Conservation (phyloP, 768 basidiomycete species). For the Collybia nuda region DNA sequence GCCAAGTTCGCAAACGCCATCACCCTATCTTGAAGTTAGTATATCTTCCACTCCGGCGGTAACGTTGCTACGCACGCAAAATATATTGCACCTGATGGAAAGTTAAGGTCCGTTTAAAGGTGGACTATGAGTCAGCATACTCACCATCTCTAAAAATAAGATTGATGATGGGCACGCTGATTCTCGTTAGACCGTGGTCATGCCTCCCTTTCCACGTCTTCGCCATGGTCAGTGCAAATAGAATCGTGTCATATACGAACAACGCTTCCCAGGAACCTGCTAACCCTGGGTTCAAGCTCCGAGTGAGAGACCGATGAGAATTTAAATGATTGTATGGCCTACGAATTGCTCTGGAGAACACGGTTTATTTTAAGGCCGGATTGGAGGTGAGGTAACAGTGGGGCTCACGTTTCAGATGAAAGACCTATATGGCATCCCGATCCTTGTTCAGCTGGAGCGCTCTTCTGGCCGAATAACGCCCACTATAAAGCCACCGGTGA, state of each 20-base stretch:
- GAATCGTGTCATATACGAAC: constrained; percentile 44
- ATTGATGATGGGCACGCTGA: constrained; percentile 34
- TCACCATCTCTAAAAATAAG: constrained; percentile 51
- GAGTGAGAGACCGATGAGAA: not conserved
- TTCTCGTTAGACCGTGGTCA: constrained; percentile 21
- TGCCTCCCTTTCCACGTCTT: constrained; percentile 39
- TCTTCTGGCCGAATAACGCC: constrained; percentile 40
- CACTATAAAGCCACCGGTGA: constrained; percentile 30
- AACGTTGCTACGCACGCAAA: constrained; percentile 41
- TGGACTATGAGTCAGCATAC: constrained; percentile 10
- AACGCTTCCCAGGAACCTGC: constrained; percentile 50
- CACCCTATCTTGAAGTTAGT: constrained; percentile 28
- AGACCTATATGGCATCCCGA: constrained; percentile 36
- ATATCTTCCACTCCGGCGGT: not conserved
- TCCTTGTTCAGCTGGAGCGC: constrained; percentile 14
- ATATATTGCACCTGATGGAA: constrained; percentile 46
- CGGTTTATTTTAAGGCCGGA: too few species aligned
- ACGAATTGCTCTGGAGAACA: constrained; percentile 15
- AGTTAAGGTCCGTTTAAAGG: not conserved
- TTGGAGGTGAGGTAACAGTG: not conserved
- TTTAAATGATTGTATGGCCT: not conserved
- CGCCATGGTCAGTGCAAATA: constrained; percentile 46
- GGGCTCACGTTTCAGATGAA: constrained; percentile 27
- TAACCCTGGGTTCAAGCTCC: constrained; percentile 20
- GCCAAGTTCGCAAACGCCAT: constrained; percentile 51